Conservation (phyloP, 1,284 basidiomycete species). For the Malassezia globosa region DNA sequence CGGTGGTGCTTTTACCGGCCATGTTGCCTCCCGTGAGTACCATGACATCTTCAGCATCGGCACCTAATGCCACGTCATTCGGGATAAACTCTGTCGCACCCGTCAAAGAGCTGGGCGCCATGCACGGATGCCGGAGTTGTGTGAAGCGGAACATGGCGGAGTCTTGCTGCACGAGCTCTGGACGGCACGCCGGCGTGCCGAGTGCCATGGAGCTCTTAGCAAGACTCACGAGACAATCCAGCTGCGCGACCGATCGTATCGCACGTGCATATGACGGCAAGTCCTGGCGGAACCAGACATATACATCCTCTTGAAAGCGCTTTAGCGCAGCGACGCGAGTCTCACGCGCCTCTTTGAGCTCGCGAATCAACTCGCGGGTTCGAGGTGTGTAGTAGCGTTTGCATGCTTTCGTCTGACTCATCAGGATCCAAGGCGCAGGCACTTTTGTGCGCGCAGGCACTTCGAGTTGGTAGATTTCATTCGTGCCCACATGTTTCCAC, state of each 20-base stretch:
- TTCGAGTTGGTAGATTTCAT: conserved; percentile 46
- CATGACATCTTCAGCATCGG: conserved; percentile 64
- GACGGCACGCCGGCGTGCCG: conserved; percentile 83
- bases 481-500: conserved; percentile 46
- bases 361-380: conserved; percentile 38
- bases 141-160: conserved; percentile 68
- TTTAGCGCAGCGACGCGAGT: conserved; percentile 41
- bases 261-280: conserved; percentile 28
- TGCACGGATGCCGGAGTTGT: conserved; percentile 68
- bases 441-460: conserved; percentile 39
- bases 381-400: conserved; percentile 43
- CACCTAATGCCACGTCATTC: conserved; percentile 80
- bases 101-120: conserved; percentile 24
- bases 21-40: conserved; percentile 91
- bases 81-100: conserved; percentile 68
- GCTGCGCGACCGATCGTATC: conserved; percentile 60
- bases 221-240: conserved; percentile 87
- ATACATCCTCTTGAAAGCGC: conserved; percentile 47
- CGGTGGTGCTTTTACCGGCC: conserved; percentile 53
- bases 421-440: conserved; percentile 35
- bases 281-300: conserved; percentile 77
- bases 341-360: conserved; percentile 45
- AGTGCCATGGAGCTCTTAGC: conserved; percentile 79
- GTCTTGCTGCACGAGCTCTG: conserved; percentile 70
- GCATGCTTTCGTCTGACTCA: conserved; percentile 40